Evolutionary conservation across 768 basidiomycete species (phyloP), one percentile per base, ranked within the genome.

Genomic region (Hemileccinum impolitum): DNA sequence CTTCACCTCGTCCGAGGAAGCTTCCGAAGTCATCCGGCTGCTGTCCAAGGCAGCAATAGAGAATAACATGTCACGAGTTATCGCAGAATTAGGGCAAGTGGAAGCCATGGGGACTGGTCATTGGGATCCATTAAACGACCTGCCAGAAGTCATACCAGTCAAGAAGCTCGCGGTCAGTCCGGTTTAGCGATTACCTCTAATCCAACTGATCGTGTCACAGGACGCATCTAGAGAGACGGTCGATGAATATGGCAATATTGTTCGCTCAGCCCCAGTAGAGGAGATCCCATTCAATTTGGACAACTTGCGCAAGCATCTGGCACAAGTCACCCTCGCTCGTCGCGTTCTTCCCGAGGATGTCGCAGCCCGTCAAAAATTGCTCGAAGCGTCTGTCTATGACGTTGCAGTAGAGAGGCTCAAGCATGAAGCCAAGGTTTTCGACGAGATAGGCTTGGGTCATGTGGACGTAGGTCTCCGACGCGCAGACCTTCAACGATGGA

Each of bases 341-440:
- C 75, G 77, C 3, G 72, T 87, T 6, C 74, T 88, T 38, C 74
- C 81, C 1, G 79, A 83, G 48, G 87, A 92, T 55, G 65, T 83
- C n/a, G 70, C 78, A 14, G 73, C 81, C 1, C 87, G 92, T 2
- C 92, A 95, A 64, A 83, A 83, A 53, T 73, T 90, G 7, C 78
- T 94, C 4, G 93, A 95, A 66, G 80, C 85, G 38, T 89, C 90
- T 3, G 90, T 87, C 4, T 91, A 90, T 64, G 89, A 92, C 21
- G 83, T 90, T 31, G 91, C 92, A 0, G 74, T 81, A 3, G 79
- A 83, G 57, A 81, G 87, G 10, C 72, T 89, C 51, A 75, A 78
- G 62, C 79, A 83, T 47, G 80, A 90, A 58, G 69, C 76, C 9
- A 75, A 84, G 48, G 43, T 75, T 1, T 76, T 91, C 44, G 74